Evolutionary conservation across 768 basidiomycete species (phyloP).

Genomic region (Lepiota brunneoincarnata): DNA sequence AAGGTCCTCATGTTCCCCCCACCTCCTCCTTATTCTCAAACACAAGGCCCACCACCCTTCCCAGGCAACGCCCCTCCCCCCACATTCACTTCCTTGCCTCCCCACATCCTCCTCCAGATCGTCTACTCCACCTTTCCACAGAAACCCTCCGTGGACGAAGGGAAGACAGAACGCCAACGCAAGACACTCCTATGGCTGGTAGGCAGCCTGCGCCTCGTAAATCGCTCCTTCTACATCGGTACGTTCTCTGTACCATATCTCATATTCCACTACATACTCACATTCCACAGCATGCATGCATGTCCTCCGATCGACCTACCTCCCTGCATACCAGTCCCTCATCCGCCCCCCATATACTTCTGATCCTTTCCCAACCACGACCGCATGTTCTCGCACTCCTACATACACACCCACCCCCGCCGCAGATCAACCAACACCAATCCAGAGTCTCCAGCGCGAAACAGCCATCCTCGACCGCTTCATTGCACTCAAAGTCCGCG

Average conservation of each 20-base stretch:
- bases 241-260: slow-evolving; percentile 28
- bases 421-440: slow-evolving; percentile 29
- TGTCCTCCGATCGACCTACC: slow-evolving; percentile 71
- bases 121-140: slow-evolving; percentile 65
- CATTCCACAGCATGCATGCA: slow-evolving; percentile 59
- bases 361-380: slow-evolving; percentile 66
- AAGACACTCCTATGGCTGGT: slow-evolving; percentile 73
- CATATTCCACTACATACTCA: not conserved
- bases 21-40: slow-evolving; percentile 24
- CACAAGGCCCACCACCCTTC: slow-evolving; percentile 16
- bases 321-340: slow-evolving; percentile 60
- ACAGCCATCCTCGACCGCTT: slow-evolving; percentile 74
- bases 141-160: slow-evolving; percentile 31
- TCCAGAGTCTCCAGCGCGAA: slow-evolving; percentile 64
- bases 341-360: slow-evolving; percentile 70
- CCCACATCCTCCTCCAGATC: slow-evolving; percentile 67
- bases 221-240: slow-evolving; percentile 62
- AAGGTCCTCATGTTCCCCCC: slow-evolving; percentile 30
- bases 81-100: slow-evolving; percentile 39
- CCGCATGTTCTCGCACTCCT: slow-evolving; percentile 18
- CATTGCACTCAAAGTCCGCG: slow-evolving; percentile 75
- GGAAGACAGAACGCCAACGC: slow-evolving; percentile 51
- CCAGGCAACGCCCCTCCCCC: slow-evolving; percentile 9
- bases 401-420: slow-evolving; percentile 21
- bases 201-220: slow-evolving; percentile 60